A percentile compares a stretch with the other conserved stretches of the same genome.
phyloP scores from a whole-genome alignment of 2,329 filamentous ascomycete species.

The Xylariales sp. region DNA sequence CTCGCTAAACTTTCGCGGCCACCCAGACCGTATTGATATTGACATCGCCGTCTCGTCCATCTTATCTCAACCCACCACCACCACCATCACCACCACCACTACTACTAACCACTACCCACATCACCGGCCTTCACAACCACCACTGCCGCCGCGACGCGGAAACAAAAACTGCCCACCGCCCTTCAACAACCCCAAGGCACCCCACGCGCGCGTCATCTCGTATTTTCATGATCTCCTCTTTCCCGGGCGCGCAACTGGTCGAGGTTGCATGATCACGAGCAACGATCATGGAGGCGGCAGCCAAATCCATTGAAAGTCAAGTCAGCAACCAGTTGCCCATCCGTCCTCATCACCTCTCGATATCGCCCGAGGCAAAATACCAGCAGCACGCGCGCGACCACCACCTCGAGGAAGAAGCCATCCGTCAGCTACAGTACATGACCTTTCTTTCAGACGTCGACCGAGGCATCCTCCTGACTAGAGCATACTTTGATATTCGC shows the following conservation, averaged over 20 bases:
- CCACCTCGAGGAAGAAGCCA: slow-evolving; percentile 44
- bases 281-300: slow-evolving; percentile 51
- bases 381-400: slow-evolving; percentile 34
- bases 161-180: slow-evolving; percentile 1
- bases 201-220: slow-evolving; percentile 3
- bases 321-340: slow-evolving; percentile 47
- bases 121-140: not conserved
- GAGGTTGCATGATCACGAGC: slow-evolving; percentile 26
- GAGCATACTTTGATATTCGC: slow-evolving; percentile 53
- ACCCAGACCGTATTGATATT: too few species aligned
- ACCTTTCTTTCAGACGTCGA: slow-evolving; percentile 55
- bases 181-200: slow-evolving; percentile 3
- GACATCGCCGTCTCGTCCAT: too few species aligned
- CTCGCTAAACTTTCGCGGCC: slow-evolving; percentile 14
- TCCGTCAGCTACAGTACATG: slow-evolving; percentile 49
- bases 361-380: slow-evolving; percentile 43
- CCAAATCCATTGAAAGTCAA: slow-evolving; percentile 50
- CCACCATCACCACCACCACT: slow-evolving; percentile 3
- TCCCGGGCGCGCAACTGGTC: slow-evolving; percentile 23
- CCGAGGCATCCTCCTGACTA: slow-evolving; percentile 52
- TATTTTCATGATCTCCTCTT: slow-evolving; percentile 21
- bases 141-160: not conserved
- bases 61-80: slow-evolving; percentile 13
- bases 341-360: slow-evolving; percentile 49
- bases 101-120: not conserved